Conservation (phyloP, 768 basidiomycete genomes). For the Suillus clintonianus region DNA sequence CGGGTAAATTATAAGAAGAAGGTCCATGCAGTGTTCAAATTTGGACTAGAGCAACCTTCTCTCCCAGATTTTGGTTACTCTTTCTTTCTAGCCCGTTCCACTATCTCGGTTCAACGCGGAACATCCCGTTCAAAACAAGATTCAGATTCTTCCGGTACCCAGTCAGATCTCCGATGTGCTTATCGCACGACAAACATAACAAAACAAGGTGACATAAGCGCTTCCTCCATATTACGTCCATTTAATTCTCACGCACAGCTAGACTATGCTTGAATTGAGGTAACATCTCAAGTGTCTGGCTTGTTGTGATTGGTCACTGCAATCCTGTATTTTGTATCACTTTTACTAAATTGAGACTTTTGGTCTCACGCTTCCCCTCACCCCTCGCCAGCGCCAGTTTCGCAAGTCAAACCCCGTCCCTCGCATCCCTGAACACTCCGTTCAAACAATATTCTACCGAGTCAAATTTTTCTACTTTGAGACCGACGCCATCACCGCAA, state of each 20-base stretch:
- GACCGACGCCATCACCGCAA: background rate
- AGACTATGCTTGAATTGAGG: too few relatives aligned
- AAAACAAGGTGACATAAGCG: constrained; percentile 29
- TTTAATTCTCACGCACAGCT: constrained; percentile 34
- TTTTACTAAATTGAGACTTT: background rate
- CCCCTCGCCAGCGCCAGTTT: background rate
- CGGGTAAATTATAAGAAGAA: constrained; percentile 34
- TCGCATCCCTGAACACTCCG: background rate
- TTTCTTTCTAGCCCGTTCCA: constrained; percentile 35
- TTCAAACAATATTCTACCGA: background rate
- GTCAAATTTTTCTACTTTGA: background rate
- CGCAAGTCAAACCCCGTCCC: constrained; percentile 1
- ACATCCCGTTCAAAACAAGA: constrained; percentile 30
- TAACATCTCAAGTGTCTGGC: too few relatives aligned
- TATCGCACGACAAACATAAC: constrained; percentile 13
- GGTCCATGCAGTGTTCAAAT: constrained; percentile 33
- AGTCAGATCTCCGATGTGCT: constrained; percentile 30
- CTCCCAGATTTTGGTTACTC: constrained; percentile 41
- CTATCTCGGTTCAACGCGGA: constrained; percentile 31
- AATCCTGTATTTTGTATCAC: background rate
- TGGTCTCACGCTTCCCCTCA: constrained; percentile 11
- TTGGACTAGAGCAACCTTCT: constrained; percentile 22
- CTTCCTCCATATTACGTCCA: constrained; percentile 30
- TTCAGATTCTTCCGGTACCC: constrained; percentile 19
- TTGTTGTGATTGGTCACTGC: too few relatives aligned